Evolutionary conservation across 257 asterid genomes (phyloP).

Genomic region (Jacaranda copaia): DNA sequence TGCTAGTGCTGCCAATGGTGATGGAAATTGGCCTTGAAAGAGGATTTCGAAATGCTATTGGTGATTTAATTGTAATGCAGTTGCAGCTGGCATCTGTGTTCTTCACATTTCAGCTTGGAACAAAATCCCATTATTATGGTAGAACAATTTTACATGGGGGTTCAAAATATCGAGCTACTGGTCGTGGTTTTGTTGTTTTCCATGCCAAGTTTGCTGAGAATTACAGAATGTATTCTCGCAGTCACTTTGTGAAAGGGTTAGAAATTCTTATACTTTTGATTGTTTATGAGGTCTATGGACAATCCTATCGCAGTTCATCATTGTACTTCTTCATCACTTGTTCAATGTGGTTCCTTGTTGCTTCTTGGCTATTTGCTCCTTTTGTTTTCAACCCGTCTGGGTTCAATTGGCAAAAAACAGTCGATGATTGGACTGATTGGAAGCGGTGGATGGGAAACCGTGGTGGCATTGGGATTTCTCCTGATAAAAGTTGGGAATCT

Average conservation of each 20-base stretch:
- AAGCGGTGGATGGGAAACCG: constrained; percentile 99
- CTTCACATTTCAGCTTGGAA: constrained; percentile 97
- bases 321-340: constrained; percentile 77
- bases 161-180: constrained; percentile 93
- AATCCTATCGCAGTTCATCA: constrained; percentile 67
- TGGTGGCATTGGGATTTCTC: constrained; percentile 91
- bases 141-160: constrained; percentile 95
- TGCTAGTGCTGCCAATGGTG: constrained; percentile 93
- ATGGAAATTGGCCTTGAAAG: constrained; percentile 97
- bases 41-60: constrained; percentile 92
- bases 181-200: constrained; percentile 94
- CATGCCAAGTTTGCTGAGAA: constrained; percentile 95
- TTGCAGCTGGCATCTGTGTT: constrained; percentile 96
- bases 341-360: constrained; percentile 97
- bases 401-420: constrained; percentile 97
- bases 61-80: constrained; percentile 93
- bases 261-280: constrained; percentile 80
- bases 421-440: constrained; percentile 99
- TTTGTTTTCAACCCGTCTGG: constrained; percentile 98
- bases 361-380: constrained; percentile 98
- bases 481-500: constrained; percentile 97
- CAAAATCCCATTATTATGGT: constrained; percentile 91
- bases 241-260: constrained; percentile 94
- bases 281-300: constrained; percentile 81
- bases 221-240: constrained; percentile 92